A percentile compares a stretch with the other conserved stretches of the same genome.
Conservation (phyloP, 495 filamentous ascomycete genomes). For the Neurospora sp. region DNA sequence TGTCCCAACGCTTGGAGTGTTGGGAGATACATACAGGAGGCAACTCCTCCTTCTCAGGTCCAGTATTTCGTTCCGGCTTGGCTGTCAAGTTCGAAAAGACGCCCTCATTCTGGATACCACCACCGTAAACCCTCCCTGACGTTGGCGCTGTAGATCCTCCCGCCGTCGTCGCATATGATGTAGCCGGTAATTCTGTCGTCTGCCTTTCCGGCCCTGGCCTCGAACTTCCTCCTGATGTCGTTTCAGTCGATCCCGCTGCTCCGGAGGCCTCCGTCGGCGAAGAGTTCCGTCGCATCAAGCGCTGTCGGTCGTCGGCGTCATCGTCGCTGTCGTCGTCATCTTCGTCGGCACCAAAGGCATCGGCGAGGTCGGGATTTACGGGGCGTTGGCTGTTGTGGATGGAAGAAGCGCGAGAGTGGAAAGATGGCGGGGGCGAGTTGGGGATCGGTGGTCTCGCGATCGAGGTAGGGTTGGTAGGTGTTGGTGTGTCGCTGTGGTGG, state of each 20-base stretch:
- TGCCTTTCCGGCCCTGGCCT: constrained; percentile 8
- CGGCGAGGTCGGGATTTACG: constrained; percentile 69
- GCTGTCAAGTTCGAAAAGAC: constrained; percentile 93
- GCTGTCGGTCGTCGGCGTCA: constrained; percentile 73
- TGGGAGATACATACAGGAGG: constrained; percentile 64
- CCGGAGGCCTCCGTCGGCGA: constrained; percentile 20
- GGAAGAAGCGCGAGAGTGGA: constrained; percentile 76
- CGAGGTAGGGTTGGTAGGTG: constrained; percentile 23
- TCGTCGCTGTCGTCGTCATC: constrained; percentile 63
- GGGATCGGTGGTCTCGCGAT: constrained; percentile 42
- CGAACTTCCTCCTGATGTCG: constrained; percentile 1
- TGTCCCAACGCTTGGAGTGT: background rate
- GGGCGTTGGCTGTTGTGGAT: constrained; percentile 42
- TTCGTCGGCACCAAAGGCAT: constrained; percentile 76
- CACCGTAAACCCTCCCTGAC: constrained; percentile 44
- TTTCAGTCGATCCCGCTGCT: constrained; percentile 5
- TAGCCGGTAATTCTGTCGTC: constrained; percentile 17
- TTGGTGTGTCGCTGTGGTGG: background rate
- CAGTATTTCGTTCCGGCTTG: constrained; percentile 79
- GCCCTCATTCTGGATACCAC: constrained; percentile 69
- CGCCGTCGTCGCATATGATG: constrained; percentile 13
- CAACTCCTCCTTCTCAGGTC: constrained; percentile 63
- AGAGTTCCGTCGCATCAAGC: constrained; percentile 67
- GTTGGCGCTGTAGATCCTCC: constrained; percentile 17
- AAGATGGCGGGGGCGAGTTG: constrained; percentile 87